Conservation (phyloP, 768 basidiomycete species). For the Panaeolus cyanescens region DNA sequence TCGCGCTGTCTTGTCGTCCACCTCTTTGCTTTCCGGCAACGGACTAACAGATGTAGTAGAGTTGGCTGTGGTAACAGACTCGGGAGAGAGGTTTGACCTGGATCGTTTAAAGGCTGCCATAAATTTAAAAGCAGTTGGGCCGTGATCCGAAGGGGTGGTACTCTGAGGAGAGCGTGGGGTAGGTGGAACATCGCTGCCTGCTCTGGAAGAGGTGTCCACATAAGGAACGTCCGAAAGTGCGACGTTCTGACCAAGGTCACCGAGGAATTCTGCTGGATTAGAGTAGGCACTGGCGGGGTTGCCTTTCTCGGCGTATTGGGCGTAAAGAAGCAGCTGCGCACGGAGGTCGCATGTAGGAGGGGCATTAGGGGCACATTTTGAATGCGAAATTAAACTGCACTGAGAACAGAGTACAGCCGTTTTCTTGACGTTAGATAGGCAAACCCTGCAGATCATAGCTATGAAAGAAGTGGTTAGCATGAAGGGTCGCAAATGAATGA, state of each 20-base stretch:
- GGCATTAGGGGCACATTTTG: slow-evolving; percentile 72
- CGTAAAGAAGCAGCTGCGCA: slow-evolving; percentile 75
- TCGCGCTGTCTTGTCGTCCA: slow-evolving; percentile 19
- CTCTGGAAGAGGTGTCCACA: slow-evolving; percentile 45
- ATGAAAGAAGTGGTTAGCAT: slow-evolving; percentile 13
- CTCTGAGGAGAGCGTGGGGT: slow-evolving; percentile 31
- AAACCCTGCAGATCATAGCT: slow-evolving; percentile 91
- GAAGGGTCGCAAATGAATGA: slow-evolving; percentile 6
- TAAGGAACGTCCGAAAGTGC: slow-evolving; percentile 62
- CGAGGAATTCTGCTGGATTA: slow-evolving; percentile 50
- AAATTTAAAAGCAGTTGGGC: slow-evolving; percentile 66
- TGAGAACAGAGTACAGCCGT: slow-evolving; percentile 85
- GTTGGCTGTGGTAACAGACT: slow-evolving; percentile 33
- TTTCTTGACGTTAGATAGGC: slow-evolving; percentile 78
- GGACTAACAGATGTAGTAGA: slow-evolving; percentile 27
- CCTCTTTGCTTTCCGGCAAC: slow-evolving; percentile 24
- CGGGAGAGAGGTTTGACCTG: slow-evolving; percentile 54
- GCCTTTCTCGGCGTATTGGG: slow-evolving; percentile 75
- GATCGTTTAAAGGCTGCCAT: slow-evolving; percentile 67
- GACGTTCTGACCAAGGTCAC: slow-evolving; percentile 40
- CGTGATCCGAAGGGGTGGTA: slow-evolving; percentile 33
- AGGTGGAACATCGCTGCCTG: slow-evolving; percentile 47
- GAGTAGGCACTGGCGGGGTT: slow-evolving; percentile 54
- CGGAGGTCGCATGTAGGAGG: slow-evolving; percentile 83
- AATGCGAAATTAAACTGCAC: slow-evolving; percentile 88